A percentile compares a stretch with the other conserved stretches of the same genome.
Conservation (phyloP, 1,284 basidiomycete genomes). For the Neotropicomus parvogracilis region DNA sequence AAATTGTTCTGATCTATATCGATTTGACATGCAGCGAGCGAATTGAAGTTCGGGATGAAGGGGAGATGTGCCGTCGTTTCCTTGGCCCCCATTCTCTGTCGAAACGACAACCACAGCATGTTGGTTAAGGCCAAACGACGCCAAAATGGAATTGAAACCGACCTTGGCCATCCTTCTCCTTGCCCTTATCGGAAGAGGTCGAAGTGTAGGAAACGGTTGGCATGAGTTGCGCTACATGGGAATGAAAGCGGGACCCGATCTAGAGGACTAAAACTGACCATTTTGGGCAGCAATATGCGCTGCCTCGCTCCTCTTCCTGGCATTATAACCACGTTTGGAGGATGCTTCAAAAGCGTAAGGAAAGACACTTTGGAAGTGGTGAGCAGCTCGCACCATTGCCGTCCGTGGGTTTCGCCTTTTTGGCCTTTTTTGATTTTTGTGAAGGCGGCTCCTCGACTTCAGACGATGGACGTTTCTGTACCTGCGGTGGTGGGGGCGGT, state of each 20-base stretch:
- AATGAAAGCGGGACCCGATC: conserved; percentile 23
- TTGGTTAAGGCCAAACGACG: conserved; percentile 8
- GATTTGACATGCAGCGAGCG: conserved; percentile 75
- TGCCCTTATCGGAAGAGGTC: conserved; percentile 39
- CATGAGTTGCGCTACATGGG: conserved; percentile 43
- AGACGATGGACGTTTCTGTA: conserved; percentile 37
- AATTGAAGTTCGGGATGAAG: conserved; percentile 63
- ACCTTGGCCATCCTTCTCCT: conserved; percentile 44
- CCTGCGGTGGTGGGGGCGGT: conserved; percentile 29
- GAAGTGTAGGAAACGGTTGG: conserved; percentile 44
- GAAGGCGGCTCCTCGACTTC: conserved; percentile 35
- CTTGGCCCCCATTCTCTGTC: conserved; percentile 27
- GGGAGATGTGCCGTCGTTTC: conserved; percentile 20
- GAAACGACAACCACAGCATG: conserved; percentile 23
- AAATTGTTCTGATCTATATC: conserved; percentile 65
- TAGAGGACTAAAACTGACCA: conserved; percentile 40
- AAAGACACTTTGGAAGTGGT: conserved; percentile 6
- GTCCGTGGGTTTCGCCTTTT: conserved; percentile 37
- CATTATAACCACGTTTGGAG: conserved; percentile 60
- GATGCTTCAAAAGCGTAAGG: conserved; percentile 34
- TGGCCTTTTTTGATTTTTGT: conserved; percentile 42
- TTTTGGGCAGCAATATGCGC: conserved; percentile 56
- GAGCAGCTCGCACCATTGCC: conserved; percentile 31
- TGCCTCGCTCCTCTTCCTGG: conserved; percentile 66
- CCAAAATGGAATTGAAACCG: conserved; percentile 18